These are phyloP conservation scores for Pseudogymnoascus sp. DNA, from an alignment of 2,329 filamentous ascomycete genomes.

Conservation along the genomic window DNA sequence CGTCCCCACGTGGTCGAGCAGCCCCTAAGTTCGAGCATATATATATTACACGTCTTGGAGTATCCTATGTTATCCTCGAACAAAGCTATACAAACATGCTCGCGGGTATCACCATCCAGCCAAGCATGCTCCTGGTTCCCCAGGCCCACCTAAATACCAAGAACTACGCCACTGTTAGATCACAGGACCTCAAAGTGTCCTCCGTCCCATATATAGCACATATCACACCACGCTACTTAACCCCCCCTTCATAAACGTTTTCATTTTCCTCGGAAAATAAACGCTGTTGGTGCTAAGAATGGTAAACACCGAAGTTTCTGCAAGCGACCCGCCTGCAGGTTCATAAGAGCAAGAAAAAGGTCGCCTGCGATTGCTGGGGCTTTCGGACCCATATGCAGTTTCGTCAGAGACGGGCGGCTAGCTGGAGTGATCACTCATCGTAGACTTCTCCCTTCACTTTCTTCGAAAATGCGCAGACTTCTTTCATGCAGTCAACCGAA, in stretches of 20 bases:
- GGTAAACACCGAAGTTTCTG: not conserved
- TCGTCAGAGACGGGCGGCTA: not conserved
- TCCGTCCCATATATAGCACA: not conserved
- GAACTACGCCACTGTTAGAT: not conserved
- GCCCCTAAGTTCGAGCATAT: not conserved
- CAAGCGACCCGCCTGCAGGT: not conserved
- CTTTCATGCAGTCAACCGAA: constrained; percentile 26
- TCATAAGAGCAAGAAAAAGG: not conserved
- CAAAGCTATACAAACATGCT: not conserved
- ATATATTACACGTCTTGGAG: not conserved
- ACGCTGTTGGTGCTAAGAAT: not conserved
- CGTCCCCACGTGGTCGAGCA: not conserved
- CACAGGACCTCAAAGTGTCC: not conserved
- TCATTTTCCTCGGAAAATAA: not conserved
- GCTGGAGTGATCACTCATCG: not conserved
- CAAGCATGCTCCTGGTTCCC: not conserved
- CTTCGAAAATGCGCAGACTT: constrained; percentile 27
- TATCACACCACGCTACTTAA: not conserved
- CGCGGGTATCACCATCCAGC: not conserved
- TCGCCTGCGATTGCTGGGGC: not conserved
- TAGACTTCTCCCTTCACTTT: constrained; percentile 10
- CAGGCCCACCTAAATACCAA: not conserved
- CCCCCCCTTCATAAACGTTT: not conserved
- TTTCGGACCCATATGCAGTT: not conserved
- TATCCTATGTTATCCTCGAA: not conserved